phyloP scores from a whole-genome alignment of 2,329 filamentous ascomycete species.

The Emergomyces orientalis region DNA sequence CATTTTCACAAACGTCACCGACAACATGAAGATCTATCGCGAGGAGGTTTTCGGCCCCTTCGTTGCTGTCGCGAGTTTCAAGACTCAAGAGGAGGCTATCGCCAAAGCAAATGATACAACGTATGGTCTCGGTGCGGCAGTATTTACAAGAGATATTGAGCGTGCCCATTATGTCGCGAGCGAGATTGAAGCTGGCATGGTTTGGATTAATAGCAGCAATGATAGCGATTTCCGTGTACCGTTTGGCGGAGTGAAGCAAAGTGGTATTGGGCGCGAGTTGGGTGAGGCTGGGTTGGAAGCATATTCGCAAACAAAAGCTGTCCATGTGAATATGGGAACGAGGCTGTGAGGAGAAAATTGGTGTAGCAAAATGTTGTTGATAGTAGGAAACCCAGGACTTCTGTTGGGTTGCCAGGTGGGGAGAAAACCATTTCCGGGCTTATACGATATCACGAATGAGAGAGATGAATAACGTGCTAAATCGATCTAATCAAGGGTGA shows the following conservation, averaged over 20 bases:
- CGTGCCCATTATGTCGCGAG: slow-evolving; percentile 48
- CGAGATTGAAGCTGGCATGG: slow-evolving; percentile 57
- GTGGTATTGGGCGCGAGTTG: slow-evolving; percentile 52
- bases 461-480: too few species aligned
- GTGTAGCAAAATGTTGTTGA: background rate
- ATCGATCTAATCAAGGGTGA: background rate
- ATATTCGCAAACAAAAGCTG: slow-evolving; percentile 52
- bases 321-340: slow-evolving; percentile 39
- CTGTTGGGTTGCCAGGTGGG: background rate
- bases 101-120: slow-evolving; percentile 49
- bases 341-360: slow-evolving; percentile 21
- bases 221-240: slow-evolving; percentile 43
- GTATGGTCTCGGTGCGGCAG: slow-evolving; percentile 46
- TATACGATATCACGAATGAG: background rate
- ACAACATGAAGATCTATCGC: slow-evolving; percentile 50
- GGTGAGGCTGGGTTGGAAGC: slow-evolving; percentile 52
- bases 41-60: slow-evolving; percentile 58
- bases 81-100: slow-evolving; percentile 51
- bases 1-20: slow-evolving; percentile 49
- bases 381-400: background rate
- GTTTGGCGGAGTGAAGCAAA: slow-evolving; percentile 56
- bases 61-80: slow-evolving; percentile 49
- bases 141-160: slow-evolving; percentile 57
- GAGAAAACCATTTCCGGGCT: background rate
- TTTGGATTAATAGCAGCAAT: slow-evolving; percentile 57